A percentile compares a stretch with the other conserved stretches of the same genome.
Conservation (phyloP, 2,329 filamentous ascomycete genomes). For the Hypoxylon sp. region DNA sequence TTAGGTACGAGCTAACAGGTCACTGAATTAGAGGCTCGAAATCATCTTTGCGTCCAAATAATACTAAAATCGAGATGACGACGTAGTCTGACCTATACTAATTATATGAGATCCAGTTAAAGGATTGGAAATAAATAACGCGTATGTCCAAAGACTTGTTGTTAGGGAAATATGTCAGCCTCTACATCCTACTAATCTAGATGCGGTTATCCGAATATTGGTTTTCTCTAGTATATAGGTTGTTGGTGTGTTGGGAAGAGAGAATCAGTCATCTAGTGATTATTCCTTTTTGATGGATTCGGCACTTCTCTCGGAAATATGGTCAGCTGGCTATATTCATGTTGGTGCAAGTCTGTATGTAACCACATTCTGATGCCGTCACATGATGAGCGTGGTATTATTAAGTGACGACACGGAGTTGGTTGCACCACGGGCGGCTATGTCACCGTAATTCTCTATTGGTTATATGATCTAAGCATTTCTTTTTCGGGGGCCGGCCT, state of each 20-base stretch:
- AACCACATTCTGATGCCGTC: neutral
- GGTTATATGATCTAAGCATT: neutral
- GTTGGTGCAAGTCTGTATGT: neutral
- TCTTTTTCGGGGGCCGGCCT: neutral
- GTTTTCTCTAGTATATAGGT: neutral
- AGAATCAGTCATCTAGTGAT: neutral
- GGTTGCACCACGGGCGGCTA: neutral
- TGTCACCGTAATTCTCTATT: neutral
- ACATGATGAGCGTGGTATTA: neutral
- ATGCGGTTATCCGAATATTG: neutral
- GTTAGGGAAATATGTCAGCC: neutral
- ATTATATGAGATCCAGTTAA: neutral
- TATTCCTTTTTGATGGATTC: neutral
- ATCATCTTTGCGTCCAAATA: neutral
- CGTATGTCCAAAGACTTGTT: neutral
- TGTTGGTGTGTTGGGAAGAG: neutral
- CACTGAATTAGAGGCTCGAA: neutral
- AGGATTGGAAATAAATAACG: neutral
- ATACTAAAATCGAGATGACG: neutral
- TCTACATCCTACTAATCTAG: neutral
- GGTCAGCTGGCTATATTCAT: neutral
- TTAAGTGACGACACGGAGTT: neutral
- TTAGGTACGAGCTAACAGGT: neutral
- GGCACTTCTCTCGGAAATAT: neutral
- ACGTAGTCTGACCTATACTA: neutral